Conservation (phyloP, 805 yeast genomes). For the Barnettozyma botsteinii region DNA sequence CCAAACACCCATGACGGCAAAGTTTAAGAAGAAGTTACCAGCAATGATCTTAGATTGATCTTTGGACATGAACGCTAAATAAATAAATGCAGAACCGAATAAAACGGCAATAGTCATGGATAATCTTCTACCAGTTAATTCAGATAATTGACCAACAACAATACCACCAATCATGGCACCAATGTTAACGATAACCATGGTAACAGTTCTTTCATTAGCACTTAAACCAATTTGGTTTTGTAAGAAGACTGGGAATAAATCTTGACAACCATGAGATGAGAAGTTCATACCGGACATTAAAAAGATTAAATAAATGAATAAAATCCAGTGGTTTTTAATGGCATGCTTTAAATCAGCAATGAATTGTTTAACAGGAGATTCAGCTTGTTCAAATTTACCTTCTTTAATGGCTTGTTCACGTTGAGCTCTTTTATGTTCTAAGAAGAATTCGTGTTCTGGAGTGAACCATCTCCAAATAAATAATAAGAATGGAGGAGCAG, state of each 20-base stretch:
- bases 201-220: slow-evolving; percentile 46
- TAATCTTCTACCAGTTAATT: slow-evolving; percentile 55
- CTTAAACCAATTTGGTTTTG: slow-evolving; percentile 44
- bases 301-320: slow-evolving; percentile 49
- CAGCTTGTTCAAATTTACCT: slow-evolving; percentile 17
- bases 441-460: slow-evolving; percentile 56
- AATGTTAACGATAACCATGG: slow-evolving; percentile 55
- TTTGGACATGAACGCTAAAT: slow-evolving; percentile 47
- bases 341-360: slow-evolving; percentile 30
- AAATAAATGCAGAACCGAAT: slow-evolving; percentile 53
- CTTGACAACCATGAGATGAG: slow-evolving; percentile 72
- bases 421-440: slow-evolving; percentile 26
- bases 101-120: slow-evolving; percentile 45
- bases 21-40: slow-evolving; percentile 61
- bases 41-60: slow-evolving; percentile 40
- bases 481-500: slow-evolving; percentile 59
- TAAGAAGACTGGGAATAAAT: slow-evolving; percentile 61
- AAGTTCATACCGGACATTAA: slow-evolving; percentile 68
- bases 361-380: slow-evolving; percentile 20
- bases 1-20: slow-evolving; percentile 69
- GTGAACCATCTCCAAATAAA: slow-evolving; percentile 50
- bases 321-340: slow-evolving; percentile 51
- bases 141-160: slow-evolving; percentile 50
- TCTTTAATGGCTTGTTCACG: slow-evolving; percentile 25
- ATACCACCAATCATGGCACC: slow-evolving; percentile 69